Percentiles rank a stretch among this genome's conserved stretches.
Conservation (phyloP, 805 yeast species). For the Kuraishia molischiana region DNA sequence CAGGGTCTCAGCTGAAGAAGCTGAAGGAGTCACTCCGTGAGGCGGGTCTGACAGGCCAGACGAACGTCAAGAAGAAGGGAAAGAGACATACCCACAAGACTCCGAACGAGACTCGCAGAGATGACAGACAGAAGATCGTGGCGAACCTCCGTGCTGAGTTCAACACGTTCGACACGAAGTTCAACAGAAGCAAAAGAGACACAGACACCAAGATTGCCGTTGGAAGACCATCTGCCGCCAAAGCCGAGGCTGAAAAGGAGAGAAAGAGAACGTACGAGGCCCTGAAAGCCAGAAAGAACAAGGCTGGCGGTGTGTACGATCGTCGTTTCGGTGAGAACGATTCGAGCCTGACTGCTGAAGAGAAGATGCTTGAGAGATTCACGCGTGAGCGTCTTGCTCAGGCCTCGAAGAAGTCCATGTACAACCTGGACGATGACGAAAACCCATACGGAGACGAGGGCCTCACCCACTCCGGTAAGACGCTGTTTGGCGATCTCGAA, state of each 20-base stretch:
- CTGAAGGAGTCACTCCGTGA: conserved; percentile 68
- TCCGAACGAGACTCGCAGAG: conserved; percentile 60
- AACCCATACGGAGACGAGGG: conserved; percentile 37
- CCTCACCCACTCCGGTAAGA: conserved; percentile 74
- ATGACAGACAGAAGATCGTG: conserved; percentile 51
- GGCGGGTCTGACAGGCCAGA: conserved; percentile 81
- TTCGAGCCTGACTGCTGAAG: conserved; percentile 65
- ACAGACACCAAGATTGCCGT: conserved; percentile 30
- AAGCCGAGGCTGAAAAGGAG: conserved; percentile 58
- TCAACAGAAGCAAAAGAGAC: conserved; percentile 56
- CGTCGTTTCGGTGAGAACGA: conserved; percentile 89
- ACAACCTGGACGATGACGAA: conserved; percentile 66
- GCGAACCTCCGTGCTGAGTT: conserved; percentile 67
- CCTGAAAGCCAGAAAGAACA: conserved; percentile 52
- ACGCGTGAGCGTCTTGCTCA: conserved; percentile 74
- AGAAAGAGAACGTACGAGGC: conserved; percentile 56
- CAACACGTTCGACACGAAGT: conserved; percentile 81
- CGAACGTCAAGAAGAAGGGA: conserved; percentile 52
- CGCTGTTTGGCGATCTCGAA: conserved; percentile 49
- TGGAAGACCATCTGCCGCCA: conserved; percentile 52
- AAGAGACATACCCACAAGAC: conserved; percentile 35
- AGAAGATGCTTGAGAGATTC: conserved; percentile 91
- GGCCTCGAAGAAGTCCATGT: conserved; percentile 47
- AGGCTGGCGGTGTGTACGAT: conserved; percentile 72
- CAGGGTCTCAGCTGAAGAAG: conserved; percentile 81